Conservation (phyloP, 768 basidiomycete species). For the Amanita jacksonii region DNA sequence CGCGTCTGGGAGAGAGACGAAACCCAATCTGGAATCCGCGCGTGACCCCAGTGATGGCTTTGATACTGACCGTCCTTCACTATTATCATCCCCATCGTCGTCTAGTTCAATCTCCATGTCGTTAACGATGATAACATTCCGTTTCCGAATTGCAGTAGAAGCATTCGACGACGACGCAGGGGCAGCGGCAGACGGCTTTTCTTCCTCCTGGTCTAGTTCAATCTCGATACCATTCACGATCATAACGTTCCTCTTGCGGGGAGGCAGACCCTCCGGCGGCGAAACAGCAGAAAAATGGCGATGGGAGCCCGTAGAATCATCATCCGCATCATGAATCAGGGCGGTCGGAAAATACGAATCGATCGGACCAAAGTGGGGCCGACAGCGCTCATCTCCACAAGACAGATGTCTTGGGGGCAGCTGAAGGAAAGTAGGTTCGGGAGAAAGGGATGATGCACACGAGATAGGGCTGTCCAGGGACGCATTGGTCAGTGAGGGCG, state of each 20-base stretch:
- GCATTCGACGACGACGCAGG: background rate
- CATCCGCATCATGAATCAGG: background rate
- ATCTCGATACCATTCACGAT: slow-evolving; percentile 24
- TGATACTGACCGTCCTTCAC: too few species aligned
- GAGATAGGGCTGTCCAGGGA: slow-evolving; percentile 28
- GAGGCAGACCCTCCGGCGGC: background rate
- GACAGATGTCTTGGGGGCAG: slow-evolving; percentile 13
- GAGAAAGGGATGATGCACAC: slow-evolving; percentile 24
- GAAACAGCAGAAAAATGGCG: background rate
- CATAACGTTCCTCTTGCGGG: background rate
- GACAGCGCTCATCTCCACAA: background rate
- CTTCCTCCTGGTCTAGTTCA: slow-evolving; percentile 20
- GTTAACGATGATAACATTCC: slow-evolving; percentile 30
- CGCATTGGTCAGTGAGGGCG: slow-evolving; percentile 26
- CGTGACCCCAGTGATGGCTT: too few species aligned
- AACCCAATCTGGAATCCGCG: too few species aligned
- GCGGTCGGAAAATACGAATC: slow-evolving; percentile 8
- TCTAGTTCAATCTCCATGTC: slow-evolving; percentile 31
- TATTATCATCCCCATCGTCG: slow-evolving; percentile 8
- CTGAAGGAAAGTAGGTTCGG: slow-evolving; percentile 22
- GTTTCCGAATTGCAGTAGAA: slow-evolving; percentile 13
- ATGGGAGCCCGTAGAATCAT: background rate
- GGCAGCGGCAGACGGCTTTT: too few species aligned
- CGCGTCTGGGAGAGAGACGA: background rate
- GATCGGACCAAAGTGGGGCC: slow-evolving; percentile 3